Base-by-base conservation (phyloP, 1,139 yeast genomes). In the Sugiyamaella xylanicola region DNA sequence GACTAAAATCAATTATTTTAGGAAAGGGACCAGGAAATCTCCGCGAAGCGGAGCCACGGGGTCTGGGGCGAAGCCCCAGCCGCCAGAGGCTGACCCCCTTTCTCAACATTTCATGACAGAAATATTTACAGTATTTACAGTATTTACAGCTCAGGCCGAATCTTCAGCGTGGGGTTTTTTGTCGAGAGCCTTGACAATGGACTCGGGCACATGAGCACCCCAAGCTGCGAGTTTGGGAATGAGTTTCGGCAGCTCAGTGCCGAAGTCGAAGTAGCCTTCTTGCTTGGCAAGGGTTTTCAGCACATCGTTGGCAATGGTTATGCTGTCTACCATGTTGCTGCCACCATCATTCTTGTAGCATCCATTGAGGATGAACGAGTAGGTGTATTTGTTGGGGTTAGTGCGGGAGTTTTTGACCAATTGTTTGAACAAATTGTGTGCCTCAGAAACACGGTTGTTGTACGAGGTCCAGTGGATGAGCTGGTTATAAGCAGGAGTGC, bases 401-500 rank as follows among this genome's bases (percentile, higher is more conserved):
- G 56, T 39, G n/a, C 56, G 61, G 49, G 43, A 60, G 57, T 55
- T 66, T 63, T 72, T 61, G 71, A 68, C 60, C 36, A 69, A 60
- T 41, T 63, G 65, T 3, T 67, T 60, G 60, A 77, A 78, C 65
- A 80, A 78, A 4, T 70, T 65, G 48, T 73, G 61, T 1, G 84
- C 83, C 60, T 75, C 72, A 17, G 64, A 66, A 21, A 64, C 52
- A 40, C 73, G 75, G 48, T 74, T 68, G 51, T 73, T 74, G 39
- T 64, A 62, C 44, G 78, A 69, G 57, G 79, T 75, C 3, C 83
- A 82, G 35, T 73, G 74, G 59, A 87, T 79, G 70, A 87, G 75
- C 67, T 81, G 76, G 68, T 87, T 85, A 81, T 85, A 86, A 44
- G 79, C 73, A 48, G 83, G 73, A 5, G 81, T 69, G 19, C 75